A percentile compares a stretch with the other conserved stretches of the same genome.
phyloP scores from a whole-genome alignment of 495 filamentous ascomycete species.

The Hamigera avellanea region DNA sequence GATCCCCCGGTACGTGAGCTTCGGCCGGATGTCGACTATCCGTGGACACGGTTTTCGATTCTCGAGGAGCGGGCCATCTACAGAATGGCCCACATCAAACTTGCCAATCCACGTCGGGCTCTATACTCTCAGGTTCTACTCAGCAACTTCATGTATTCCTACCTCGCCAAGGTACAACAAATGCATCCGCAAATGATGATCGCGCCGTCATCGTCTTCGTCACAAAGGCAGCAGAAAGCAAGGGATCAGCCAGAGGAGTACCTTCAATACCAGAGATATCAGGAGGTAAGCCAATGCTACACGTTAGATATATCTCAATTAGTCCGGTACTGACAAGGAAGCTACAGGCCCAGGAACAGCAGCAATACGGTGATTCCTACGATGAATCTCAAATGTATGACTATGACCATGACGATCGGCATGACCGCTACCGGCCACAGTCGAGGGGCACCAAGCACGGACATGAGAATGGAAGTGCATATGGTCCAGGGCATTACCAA shows the following conservation, averaged over 20 bases:
- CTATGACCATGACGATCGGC: slow-evolving; percentile 39
- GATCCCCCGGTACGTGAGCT: slow-evolving; percentile 62
- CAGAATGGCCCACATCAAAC: slow-evolving; percentile 96
- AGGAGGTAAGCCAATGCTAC: slow-evolving; percentile 40
- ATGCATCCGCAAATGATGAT: slow-evolving; percentile 91
- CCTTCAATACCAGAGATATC: slow-evolving; percentile 50
- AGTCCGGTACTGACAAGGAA: too few relatives aligned
- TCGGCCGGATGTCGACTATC: slow-evolving; percentile 80
- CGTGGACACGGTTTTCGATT: slow-evolving; percentile 92
- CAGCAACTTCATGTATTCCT: slow-evolving; percentile 99
- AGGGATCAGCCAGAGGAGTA: slow-evolving; percentile 57
- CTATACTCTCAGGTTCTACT: slow-evolving; percentile 92
- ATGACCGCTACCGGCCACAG: slow-evolving; percentile 40
- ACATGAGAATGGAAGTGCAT: slow-evolving; percentile 34
- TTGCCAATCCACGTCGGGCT: slow-evolving; percentile 87
- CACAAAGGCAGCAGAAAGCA: slow-evolving; percentile 49
- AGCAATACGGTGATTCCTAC: slow-evolving; percentile 40
- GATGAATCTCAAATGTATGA: slow-evolving; percentile 48
- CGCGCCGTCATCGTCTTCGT: slow-evolving; percentile 36
- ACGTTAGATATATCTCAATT: not conserved
- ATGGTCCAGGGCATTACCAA: slow-evolving; percentile 30
- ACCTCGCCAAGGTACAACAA: slow-evolving; percentile 95
- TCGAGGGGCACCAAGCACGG: slow-evolving; percentile 39
- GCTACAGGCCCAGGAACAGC: slow-evolving; percentile 22
- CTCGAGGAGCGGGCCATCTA: slow-evolving; percentile 96